phyloP scores from a whole-genome alignment of 176 grass and related monocot genomes.

The Cocos nucifera region DNA sequence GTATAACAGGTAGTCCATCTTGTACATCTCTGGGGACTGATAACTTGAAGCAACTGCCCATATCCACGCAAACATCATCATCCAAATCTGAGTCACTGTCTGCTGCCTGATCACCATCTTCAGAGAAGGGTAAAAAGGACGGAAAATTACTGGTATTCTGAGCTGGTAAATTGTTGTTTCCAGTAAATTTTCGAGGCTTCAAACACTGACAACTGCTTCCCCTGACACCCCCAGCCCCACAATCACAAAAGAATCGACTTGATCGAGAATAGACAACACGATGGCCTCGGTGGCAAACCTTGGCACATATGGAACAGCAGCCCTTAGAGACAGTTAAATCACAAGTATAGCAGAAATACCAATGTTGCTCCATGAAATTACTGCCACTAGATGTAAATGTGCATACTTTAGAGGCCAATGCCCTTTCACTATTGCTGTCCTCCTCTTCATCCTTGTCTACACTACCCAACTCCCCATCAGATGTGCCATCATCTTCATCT shows the following conservation, averaged over 20 bases:
- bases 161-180: conserved; percentile 23
- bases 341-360: conserved; percentile 99
- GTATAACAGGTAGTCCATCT: conserved; percentile 51
- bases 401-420: conserved; percentile 81
- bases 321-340: conserved; percentile 95
- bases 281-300: conserved; percentile 90
- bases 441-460: conserved; percentile 94
- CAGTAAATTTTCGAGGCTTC: conserved; percentile 85
- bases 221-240: conserved; percentile 90
- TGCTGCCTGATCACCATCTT: conserved; percentile 58
- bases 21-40: conserved; percentile 65
- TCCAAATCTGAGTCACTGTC: conserved; percentile 97
- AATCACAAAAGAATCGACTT: conserved; percentile 97
- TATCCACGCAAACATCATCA: conserved; percentile 65
- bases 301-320: conserved; percentile 88
- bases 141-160: conserved; percentile 41
- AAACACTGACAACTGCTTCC: conserved; percentile 90
- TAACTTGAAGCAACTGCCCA: conserved; percentile 55
- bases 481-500: conserved; percentile 96
- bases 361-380: conserved; percentile 99
- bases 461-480: conserved; percentile 90
- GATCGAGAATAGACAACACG: conserved; percentile 95
- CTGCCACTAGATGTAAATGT: conserved; percentile 98
- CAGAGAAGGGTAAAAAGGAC: conserved; percentile 51
- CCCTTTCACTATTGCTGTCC: conserved; percentile 70